phyloP scores from a whole-genome alignment of 2,329 filamentous ascomycete genomes.

The Aspergillus sp. region DNA sequence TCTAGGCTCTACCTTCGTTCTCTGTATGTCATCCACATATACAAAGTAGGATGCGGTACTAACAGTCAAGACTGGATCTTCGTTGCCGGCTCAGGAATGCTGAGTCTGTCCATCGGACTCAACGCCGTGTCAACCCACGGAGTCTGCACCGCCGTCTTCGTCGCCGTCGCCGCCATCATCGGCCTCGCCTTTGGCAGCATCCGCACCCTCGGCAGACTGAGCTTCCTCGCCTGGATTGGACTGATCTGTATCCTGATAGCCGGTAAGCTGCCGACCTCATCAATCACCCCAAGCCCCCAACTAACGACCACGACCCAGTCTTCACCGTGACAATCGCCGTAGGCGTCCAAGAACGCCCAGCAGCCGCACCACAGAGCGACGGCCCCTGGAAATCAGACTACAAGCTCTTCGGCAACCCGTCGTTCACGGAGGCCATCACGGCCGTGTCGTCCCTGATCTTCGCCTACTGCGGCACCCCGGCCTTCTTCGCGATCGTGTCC shows the following conservation, averaged over 20 bases:
- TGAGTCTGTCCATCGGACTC: constrained; percentile 42
- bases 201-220: constrained; percentile 34
- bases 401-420: constrained; percentile 23
- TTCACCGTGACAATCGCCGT: constrained; percentile 27
- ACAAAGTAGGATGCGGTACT: background rate
- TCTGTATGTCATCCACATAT: constrained; percentile 12
- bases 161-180: constrained; percentile 24
- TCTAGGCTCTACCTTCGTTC: constrained; percentile 28
- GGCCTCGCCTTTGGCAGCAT: constrained; percentile 31
- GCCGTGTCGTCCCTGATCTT: constrained; percentile 32
- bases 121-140: constrained; percentile 44
- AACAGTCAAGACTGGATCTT: constrained; percentile 29
- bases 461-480: constrained; percentile 27
- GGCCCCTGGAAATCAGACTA: constrained; percentile 30
- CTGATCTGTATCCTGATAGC: constrained; percentile 18
- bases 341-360: constrained; percentile 35
- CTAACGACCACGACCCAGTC: constrained; percentile 11
- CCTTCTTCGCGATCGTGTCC: constrained; percentile 37
- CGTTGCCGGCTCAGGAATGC: constrained; percentile 44
- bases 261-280: constrained; percentile 11
- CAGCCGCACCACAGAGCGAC: constrained; percentile 27
- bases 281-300: too few species aligned
- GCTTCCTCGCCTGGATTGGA: constrained; percentile 38
- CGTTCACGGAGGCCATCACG: constrained; percentile 29
- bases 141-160: constrained; percentile 27